phyloP scores from a whole-genome alignment of 768 basidiomycete genomes.

The Lactifluus hygrophoroides region DNA sequence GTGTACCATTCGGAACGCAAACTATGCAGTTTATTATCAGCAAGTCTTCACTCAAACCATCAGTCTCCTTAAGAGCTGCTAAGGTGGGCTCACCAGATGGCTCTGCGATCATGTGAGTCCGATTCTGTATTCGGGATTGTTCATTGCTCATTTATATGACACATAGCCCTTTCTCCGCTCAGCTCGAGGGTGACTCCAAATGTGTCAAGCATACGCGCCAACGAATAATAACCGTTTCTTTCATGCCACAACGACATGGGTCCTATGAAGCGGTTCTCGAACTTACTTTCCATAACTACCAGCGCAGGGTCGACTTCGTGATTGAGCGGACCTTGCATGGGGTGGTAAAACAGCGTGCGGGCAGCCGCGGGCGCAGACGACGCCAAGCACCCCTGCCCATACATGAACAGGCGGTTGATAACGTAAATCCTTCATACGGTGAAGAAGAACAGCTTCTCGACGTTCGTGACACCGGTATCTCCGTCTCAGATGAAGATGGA shows the following conservation, averaged over 20 bases:
- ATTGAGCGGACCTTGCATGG: conserved; percentile 3
- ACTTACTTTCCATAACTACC: conserved; percentile 1
- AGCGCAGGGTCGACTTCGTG: neutral
- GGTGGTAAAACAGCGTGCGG: neutral
- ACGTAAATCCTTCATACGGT: neutral
- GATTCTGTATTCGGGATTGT: neutral
- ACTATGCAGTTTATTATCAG: neutral
- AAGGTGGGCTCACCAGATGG: neutral
- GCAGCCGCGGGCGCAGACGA: neutral
- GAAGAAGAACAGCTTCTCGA: conserved; percentile 26
- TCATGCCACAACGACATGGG: conserved; percentile 5
- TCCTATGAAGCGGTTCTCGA: conserved; percentile 7
- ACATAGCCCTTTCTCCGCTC: conserved; percentile 6
- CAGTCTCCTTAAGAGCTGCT: neutral
- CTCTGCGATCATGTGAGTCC: neutral
- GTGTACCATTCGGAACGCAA: neutral
- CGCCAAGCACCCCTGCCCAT: neutral
- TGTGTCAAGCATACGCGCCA: neutral
- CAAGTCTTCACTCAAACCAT: neutral
- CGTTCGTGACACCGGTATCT: conserved; percentile 41
- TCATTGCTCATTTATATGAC: neutral
- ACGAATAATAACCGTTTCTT: neutral
- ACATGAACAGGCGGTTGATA: neutral
- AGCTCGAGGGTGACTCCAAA: neutral
- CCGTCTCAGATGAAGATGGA: conserved; percentile 25